Evolutionary conservation across 176 grass and related monocot species (phyloP).

Genomic region (Phragmites australis): DNA sequence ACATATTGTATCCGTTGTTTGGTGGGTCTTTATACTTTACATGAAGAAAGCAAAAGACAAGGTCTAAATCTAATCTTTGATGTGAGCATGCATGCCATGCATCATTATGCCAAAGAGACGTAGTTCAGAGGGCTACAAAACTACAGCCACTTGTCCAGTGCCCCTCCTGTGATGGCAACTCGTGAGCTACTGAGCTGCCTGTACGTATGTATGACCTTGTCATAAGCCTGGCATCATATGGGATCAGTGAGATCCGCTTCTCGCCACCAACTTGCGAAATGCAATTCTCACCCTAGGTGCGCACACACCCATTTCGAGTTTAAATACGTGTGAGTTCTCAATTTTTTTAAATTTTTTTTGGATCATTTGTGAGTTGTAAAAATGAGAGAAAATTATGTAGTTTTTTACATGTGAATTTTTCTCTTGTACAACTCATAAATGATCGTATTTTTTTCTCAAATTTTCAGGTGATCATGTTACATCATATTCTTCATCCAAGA

Average conservation of each 20-base stretch:
- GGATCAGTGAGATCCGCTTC: slow-evolving; percentile 6
- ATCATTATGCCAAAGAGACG: background rate
- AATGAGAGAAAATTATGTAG: too few relatives aligned
- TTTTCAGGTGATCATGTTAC: too few relatives aligned
- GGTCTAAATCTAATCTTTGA: background rate
- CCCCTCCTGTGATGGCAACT: slow-evolving; percentile 30
- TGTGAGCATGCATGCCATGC: background rate
- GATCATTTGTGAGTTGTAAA: too few relatives aligned
- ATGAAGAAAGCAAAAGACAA: background rate
- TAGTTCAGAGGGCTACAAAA: slow-evolving; percentile 21
- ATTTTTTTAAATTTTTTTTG: too few relatives aligned
- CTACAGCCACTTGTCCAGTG: slow-evolving; percentile 23
- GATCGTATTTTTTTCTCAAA: too few relatives aligned
- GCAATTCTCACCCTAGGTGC: too few relatives aligned
- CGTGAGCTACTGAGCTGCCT: slow-evolving; percentile 29
- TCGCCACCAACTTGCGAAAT: slow-evolving; percentile 15
- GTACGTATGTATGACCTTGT: background rate
- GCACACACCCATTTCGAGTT: too few relatives aligned
- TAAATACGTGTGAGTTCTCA: too few relatives aligned
- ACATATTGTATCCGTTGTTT: slow-evolving; percentile 34
- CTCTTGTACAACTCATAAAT: too few relatives aligned
- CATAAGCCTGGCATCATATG: background rate
- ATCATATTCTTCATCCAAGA: too few relatives aligned
- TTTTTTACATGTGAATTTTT: too few relatives aligned
- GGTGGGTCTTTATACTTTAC: slow-evolving; percentile 20